Evolutionary conservation across 495 filamentous ascomycete genomes (phyloP).

Genomic region (Elasticomyces elasticus): DNA sequence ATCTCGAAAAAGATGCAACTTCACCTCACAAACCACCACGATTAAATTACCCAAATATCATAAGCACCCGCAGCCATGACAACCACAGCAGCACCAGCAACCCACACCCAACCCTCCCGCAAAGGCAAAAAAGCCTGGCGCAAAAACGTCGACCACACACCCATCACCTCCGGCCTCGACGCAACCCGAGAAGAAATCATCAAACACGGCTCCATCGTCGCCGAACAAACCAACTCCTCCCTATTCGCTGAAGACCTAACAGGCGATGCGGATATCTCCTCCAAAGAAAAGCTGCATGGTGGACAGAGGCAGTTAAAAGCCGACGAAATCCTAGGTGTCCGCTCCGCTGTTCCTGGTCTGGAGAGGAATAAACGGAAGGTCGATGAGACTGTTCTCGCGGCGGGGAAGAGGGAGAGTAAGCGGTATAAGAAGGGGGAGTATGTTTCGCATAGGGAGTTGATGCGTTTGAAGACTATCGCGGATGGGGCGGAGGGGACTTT

Average conservation of each 20-base stretch:
- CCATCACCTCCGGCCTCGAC: conserved; percentile 74
- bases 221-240: conserved; percentile 73
- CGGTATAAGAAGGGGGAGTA: conserved; percentile 57
- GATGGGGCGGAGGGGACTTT: conserved; percentile 55
- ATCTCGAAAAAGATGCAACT: background rate
- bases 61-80: conserved; percentile 20
- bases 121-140: conserved; percentile 99
- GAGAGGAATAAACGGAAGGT: conserved; percentile 62
- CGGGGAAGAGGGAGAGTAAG: conserved; percentile 57
- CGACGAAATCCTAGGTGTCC: conserved; percentile 79
- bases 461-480: conserved; percentile 56
- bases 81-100: conserved; percentile 37
- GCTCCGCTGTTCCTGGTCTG: conserved; percentile 71
- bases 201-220: conserved; percentile 74
- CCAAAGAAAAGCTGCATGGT: conserved; percentile 50
- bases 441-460: conserved; percentile 70
- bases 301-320: conserved; percentile 73
- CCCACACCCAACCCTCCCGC: conserved; percentile 73
- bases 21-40: background rate
- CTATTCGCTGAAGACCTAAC: conserved; percentile 71
- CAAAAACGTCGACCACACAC: conserved; percentile 89
- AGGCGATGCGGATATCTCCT: conserved; percentile 53
- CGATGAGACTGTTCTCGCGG: conserved; percentile 54
- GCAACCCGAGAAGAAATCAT: conserved; percentile 78
- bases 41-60: background rate